Conservation (phyloP, 1,284 basidiomycete species). For the Cerrena zonata region DNA sequence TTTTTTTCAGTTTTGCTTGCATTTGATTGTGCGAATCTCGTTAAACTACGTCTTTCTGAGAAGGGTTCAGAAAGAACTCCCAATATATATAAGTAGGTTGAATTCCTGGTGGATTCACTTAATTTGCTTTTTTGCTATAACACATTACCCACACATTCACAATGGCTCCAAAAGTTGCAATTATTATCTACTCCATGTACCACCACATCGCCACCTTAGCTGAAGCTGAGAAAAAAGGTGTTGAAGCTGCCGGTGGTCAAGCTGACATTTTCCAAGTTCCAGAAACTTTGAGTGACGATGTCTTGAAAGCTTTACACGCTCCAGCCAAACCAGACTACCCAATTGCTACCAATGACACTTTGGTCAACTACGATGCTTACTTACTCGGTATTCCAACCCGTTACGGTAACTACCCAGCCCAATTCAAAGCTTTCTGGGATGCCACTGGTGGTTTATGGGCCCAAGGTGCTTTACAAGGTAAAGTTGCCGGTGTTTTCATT, state of each 20-base stretch:
- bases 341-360: constrained; percentile 57
- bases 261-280: constrained; percentile 74
- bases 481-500: constrained; percentile 73
- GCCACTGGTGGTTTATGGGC: constrained; percentile 77
- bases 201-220: constrained; percentile 74
- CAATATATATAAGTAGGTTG: no score
- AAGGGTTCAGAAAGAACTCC: no score
- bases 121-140: no score
- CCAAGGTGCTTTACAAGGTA: constrained; percentile 67
- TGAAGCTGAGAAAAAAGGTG: constrained; percentile 69
- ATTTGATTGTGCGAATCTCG: no score
- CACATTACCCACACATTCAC: no score
- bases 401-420: constrained; percentile 64
- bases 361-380: constrained; percentile 65
- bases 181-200: constrained; percentile 75
- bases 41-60: no score
- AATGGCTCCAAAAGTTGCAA: constrained; percentile 54
- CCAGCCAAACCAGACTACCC: constrained; percentile 70
- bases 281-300: constrained; percentile 79
- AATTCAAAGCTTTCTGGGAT: constrained; percentile 77
- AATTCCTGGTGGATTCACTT: no score
- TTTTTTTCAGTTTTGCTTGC: no score
- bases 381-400: constrained; percentile 77
- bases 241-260: constrained; percentile 65
- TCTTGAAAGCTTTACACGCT: constrained; percentile 75